Conservation (phyloP, 371 early-diverging fungal species). For the Coemansia sp. region DNA sequence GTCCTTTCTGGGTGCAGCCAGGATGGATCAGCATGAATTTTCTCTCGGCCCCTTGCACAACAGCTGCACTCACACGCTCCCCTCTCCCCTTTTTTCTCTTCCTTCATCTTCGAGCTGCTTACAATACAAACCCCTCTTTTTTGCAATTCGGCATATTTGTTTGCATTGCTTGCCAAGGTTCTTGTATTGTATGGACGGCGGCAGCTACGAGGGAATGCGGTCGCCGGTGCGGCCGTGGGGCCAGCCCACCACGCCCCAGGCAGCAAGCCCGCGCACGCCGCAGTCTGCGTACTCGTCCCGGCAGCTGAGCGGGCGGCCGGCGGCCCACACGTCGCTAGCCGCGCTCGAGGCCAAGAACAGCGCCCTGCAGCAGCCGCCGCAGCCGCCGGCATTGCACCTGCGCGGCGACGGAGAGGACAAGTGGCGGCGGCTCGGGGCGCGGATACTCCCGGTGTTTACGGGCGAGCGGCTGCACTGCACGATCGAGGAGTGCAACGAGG, state of each 20-base stretch:
- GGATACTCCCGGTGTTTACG: slow-evolving; percentile 81
- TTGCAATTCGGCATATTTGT: no score
- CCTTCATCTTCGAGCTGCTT: no score
- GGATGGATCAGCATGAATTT: no score
- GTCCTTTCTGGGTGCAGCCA: no score
- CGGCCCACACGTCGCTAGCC: slow-evolving; percentile 21
- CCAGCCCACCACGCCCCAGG: slow-evolving; percentile 8
- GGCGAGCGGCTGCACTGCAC: slow-evolving; percentile 79
- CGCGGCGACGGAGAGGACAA: slow-evolving; percentile 54
- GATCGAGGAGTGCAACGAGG: slow-evolving; percentile 81
- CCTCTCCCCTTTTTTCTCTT: no score
- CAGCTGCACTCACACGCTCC: no score
- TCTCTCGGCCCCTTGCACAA: not conserved
- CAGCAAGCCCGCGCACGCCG: slow-evolving; percentile 17
- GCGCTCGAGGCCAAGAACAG: slow-evolving; percentile 28
- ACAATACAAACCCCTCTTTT: no score
- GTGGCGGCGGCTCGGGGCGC: slow-evolving; percentile 73
- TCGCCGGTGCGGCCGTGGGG: slow-evolving; percentile 16
- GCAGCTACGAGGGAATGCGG: slow-evolving; percentile 9
- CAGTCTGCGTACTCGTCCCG: slow-evolving; percentile 3
- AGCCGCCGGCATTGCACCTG: not conserved
- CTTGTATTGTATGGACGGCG: slow-evolving; percentile 9
- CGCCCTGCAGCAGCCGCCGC: not conserved
- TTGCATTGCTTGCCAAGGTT: not conserved
- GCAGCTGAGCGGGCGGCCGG: slow-evolving; percentile 3